These are phyloP conservation scores for Aspergillus bertholletiae DNA, from an alignment of 495 filamentous ascomycete genomes.

Conservation along the genomic window DNA sequence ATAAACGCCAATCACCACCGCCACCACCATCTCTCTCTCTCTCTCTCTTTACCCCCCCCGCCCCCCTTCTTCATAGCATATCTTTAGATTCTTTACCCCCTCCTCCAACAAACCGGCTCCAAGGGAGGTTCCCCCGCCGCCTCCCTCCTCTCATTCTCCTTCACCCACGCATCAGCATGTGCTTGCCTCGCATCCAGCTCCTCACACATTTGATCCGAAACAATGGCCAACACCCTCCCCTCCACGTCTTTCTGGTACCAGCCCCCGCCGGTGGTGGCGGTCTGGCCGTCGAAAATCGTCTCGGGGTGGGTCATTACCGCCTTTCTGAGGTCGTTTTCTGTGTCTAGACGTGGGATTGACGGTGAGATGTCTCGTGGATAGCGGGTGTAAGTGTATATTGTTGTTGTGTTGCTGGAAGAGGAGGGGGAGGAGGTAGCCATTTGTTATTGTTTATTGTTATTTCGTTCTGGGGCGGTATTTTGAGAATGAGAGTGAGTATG, in stretches of 20 bases:
- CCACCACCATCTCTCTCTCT: too few species aligned
- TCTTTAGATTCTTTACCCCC: not conserved
- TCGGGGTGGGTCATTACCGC: not conserved
- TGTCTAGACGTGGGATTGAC: not conserved
- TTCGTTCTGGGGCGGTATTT: too few species aligned
- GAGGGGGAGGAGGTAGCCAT: too few species aligned
- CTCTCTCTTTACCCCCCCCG: not conserved
- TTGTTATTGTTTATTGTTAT: too few species aligned
- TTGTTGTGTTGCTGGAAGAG: too few species aligned
- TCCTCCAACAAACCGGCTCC: not conserved
- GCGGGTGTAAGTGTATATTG: not conserved
- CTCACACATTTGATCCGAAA: not conserved
- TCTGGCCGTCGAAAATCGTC: not conserved
- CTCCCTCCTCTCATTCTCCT: not conserved
- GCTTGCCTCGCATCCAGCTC: not conserved
- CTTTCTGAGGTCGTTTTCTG: not conserved
- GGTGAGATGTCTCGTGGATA: not conserved
- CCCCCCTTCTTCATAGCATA: too few species aligned
- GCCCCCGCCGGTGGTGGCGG: too few species aligned
- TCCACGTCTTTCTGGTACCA: not conserved
- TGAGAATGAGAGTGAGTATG: too few species aligned
- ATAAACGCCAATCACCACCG: too few species aligned
- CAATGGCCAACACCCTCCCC: not conserved
- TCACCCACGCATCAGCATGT: not conserved
- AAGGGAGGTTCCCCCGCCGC: not conserved